A percentile compares a stretch with the other conserved stretches of the same genome.
phyloP scores from a whole-genome alignment of 2,329 filamentous ascomycete species.

The Pyrenochaeta sp. region DNA sequence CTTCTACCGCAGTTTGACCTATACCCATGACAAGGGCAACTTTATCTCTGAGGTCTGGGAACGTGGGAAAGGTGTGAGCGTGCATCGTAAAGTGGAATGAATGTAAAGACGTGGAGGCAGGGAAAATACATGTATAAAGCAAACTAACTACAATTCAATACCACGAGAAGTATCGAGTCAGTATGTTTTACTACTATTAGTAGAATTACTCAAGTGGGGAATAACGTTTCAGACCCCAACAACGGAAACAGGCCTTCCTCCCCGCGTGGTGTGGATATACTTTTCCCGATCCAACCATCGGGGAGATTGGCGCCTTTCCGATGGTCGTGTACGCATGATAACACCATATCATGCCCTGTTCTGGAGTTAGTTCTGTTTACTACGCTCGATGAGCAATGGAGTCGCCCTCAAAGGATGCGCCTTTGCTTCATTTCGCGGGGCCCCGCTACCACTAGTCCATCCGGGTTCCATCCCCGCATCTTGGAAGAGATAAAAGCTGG shows the following conservation, averaged over 20 bases:
- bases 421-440: not conserved
- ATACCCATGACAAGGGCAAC: slow-evolving; percentile 19
- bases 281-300: not conserved
- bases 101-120: not conserved
- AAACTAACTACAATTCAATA: not conserved
- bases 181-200: not conserved
- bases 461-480: too few species aligned
- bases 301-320: not conserved
- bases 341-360: not conserved
- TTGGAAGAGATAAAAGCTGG: not conserved
- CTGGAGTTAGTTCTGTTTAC: too few species aligned
- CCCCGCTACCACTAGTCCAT: too few species aligned
- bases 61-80: slow-evolving; percentile 2
- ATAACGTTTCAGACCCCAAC: too few species aligned
- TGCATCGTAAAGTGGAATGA: not conserved
- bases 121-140: not conserved
- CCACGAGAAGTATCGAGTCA: not conserved
- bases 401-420: too few species aligned
- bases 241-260: not conserved
- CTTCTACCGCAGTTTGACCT: slow-evolving; percentile 9
- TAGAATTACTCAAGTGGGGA: too few species aligned
- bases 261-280: not conserved
- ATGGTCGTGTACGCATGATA: not conserved
- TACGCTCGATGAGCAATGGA: too few species aligned
- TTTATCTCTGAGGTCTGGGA: slow-evolving; percentile 17